Conservation (phyloP, 225 moss, liverwort and hornwort genomes). For the Thuidium tamariscinum region DNA sequence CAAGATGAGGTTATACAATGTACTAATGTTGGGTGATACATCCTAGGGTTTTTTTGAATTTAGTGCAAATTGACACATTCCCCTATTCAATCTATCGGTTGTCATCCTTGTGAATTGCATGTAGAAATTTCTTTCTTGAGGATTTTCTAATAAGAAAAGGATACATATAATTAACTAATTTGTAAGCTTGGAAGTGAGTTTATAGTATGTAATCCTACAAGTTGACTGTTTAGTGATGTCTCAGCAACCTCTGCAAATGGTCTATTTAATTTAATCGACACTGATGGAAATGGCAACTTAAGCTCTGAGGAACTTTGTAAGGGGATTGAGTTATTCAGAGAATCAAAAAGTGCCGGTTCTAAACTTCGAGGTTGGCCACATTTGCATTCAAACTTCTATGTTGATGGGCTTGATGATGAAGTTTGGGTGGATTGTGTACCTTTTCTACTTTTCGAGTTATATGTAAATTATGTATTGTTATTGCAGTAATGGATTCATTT, state of each 20-base stretch:
- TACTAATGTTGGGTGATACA: neutral
- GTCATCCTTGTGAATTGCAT: neutral
- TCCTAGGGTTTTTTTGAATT: neutral
- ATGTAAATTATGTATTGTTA: neutral
- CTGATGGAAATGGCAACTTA: constrained; percentile 48
- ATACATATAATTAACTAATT: too few relatives aligned
- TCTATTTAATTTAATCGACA: constrained; percentile 61
- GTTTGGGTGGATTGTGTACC: neutral
- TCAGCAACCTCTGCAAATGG: constrained; percentile 67
- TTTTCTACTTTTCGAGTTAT: neutral
- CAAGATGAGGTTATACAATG: neutral
- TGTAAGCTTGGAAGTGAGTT: neutral
- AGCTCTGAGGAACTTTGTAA: constrained; percentile 54
- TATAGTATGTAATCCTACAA: neutral
- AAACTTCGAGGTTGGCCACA: constrained; percentile 56
- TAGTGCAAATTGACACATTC: neutral
- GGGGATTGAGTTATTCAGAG: constrained; percentile 55
- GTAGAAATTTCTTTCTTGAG: neutral
- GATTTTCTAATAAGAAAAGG: neutral
- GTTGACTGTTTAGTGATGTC: neutral
- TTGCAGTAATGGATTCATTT: neutral
- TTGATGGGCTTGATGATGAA: neutral
- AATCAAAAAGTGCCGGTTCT: constrained; percentile 47
- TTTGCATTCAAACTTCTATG: neutral
- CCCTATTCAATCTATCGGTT: neutral